These are phyloP conservation scores for Rhododendron williamsianum DNA, from an alignment of 148 eudicot genomes.

Conservation along the genomic window DNA sequence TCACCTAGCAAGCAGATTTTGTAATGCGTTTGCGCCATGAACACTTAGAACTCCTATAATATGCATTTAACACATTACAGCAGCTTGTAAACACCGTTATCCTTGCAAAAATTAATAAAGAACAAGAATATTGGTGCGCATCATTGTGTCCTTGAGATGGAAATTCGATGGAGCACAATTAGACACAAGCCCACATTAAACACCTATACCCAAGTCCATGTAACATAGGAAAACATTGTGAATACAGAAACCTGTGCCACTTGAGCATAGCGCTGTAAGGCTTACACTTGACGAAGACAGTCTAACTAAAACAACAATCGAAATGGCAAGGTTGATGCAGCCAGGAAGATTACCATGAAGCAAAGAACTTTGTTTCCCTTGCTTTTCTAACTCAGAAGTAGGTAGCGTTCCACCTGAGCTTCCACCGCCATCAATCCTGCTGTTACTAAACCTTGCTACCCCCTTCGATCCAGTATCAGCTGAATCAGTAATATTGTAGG, in stretches of 20 bases:
- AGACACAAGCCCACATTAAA: not conserved
- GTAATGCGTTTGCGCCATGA: not conserved
- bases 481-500: conserved; percentile 30
- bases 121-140: not conserved
- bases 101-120: not conserved
- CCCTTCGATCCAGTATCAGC: conserved; percentile 55
- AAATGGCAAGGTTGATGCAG: not conserved
- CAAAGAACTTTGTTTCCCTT: conserved; percentile 37
- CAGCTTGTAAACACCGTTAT: not conserved
- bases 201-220: not conserved
- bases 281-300: not conserved
- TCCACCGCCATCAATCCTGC: conserved; percentile 33
- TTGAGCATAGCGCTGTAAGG: not conserved
- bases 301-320: not conserved
- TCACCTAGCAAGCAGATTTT: not conserved
- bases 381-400: conserved; percentile 38
- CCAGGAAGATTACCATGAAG: conserved; percentile 47
- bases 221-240: not conserved
- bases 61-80: not conserved
- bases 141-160: not conserved
- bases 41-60: not conserved
- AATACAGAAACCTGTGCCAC: not conserved
- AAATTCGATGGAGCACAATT: not conserved
- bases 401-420: conserved; percentile 41
- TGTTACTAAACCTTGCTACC: conserved; percentile 28